Conservation (phyloP, 202 grass and related monocot genomes). For the Carex arenaria region DNA sequence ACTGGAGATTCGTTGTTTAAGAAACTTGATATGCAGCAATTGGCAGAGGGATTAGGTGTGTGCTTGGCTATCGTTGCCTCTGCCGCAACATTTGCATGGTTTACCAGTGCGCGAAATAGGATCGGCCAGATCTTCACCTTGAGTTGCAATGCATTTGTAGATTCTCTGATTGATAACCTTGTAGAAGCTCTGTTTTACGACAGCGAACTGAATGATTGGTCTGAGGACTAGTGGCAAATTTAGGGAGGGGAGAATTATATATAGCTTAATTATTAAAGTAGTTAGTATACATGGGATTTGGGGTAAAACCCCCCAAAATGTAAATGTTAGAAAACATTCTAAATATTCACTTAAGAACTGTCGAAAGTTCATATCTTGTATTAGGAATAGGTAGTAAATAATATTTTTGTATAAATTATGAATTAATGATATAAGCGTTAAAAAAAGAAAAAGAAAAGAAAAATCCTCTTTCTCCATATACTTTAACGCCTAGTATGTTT, state of each 20-base stretch:
- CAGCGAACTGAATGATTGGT: constrained; percentile 66
- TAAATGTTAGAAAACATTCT: not conserved
- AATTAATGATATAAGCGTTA: not conserved
- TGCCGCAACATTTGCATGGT: constrained; percentile 74
- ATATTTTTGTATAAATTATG: not conserved
- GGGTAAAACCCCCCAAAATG: not conserved
- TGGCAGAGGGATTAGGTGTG: constrained; percentile 66
- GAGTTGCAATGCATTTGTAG: constrained; percentile 76
- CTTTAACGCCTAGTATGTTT: not conserved
- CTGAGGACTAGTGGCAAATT: constrained; percentile 50
- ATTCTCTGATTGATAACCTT: constrained; percentile 90
- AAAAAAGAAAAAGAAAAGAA: too few relatives aligned
- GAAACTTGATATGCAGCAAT: constrained; percentile 81
- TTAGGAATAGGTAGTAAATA: not conserved
- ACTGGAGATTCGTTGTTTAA: constrained; percentile 92
- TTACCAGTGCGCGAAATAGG: constrained; percentile 55
- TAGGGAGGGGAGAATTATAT: not conserved
- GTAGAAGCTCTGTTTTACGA: constrained; percentile 91
- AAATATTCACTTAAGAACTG: not conserved
- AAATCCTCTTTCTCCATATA: not conserved
- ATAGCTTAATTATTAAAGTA: too few relatives aligned
- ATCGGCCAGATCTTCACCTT: constrained; percentile 84
- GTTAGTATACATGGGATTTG: not conserved
- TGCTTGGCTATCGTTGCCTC: constrained; percentile 67
- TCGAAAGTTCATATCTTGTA: not conserved